A percentile compares a stretch with the other conserved stretches of the same genome.
These are phyloP conservation scores for Blepharisma stoltei DNA, from an alignment of 73 alveolate species.

Conservation along the genomic window DNA sequence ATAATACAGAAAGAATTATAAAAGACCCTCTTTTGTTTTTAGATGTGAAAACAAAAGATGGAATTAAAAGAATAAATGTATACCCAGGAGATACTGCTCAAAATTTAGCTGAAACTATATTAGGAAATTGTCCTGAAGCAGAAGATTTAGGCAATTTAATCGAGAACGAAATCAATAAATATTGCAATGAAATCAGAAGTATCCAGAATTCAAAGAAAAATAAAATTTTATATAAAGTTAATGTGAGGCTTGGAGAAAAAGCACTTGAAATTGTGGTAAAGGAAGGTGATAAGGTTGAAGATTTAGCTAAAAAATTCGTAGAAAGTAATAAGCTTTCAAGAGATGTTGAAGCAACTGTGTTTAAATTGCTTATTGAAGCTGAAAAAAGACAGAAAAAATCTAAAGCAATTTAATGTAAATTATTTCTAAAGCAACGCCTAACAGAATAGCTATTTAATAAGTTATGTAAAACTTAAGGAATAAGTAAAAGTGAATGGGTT, in stretches of 20 bases:
- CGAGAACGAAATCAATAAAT: background rate
- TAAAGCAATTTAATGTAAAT: no score
- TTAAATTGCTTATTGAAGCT: conserved; percentile 12
- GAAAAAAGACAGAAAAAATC: background rate
- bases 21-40: conserved; percentile 19
- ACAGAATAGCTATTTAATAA: no score
- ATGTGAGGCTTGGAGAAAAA: background rate
- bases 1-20: conserved; percentile 20
- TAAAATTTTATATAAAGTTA: conserved; percentile 12
- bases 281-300: conserved; percentile 9
- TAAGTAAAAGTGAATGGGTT: no score
- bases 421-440: no score
- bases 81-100: conserved; percentile 2
- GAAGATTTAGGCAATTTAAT: background rate
- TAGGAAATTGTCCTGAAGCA: background rate
- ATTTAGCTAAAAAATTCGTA: background rate
- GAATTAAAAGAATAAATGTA: background rate
- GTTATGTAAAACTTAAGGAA: no score
- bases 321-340: background rate
- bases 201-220: background rate
- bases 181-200: background rate
- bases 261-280: background rate
- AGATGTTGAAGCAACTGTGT: background rate
- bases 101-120: background rate
- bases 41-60: background rate